These are phyloP conservation scores for Fusarium sp. DNA, from an alignment of 2,329 filamentous ascomycete species.

Conservation along the genomic window DNA sequence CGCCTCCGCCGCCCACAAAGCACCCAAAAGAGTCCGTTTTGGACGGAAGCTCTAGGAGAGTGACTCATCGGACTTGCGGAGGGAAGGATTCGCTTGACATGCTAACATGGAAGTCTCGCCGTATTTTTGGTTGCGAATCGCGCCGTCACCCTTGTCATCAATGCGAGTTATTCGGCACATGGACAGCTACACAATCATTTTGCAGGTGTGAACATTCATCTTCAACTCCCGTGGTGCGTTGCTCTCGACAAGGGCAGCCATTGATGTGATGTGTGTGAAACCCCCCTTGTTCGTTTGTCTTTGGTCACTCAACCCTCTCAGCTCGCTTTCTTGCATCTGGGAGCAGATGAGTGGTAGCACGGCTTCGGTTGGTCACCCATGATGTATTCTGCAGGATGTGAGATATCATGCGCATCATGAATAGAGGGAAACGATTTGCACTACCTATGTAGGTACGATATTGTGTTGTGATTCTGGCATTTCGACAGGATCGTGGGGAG, in stretches of 20 bases:
- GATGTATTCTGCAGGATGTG: slow-evolving; percentile 33
- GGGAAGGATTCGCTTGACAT: slow-evolving; percentile 23
- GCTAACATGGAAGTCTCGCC: slow-evolving; percentile 24
- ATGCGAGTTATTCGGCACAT: slow-evolving; percentile 46
- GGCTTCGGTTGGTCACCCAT: slow-evolving; percentile 27
- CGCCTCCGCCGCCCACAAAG: slow-evolving; percentile 39
- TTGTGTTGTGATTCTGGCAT: slow-evolving; percentile 12
- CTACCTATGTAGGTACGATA: slow-evolving; percentile 11
- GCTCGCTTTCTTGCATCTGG: slow-evolving; percentile 43
- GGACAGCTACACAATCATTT: slow-evolving; percentile 31
- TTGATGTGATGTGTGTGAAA: slow-evolving; percentile 13
- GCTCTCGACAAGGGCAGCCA: slow-evolving; percentile 22
- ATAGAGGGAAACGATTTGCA: slow-evolving; percentile 15
- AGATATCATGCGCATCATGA: slow-evolving; percentile 32
- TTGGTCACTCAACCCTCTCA: slow-evolving; percentile 32
- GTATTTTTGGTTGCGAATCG: slow-evolving; percentile 28
- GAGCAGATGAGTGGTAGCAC: slow-evolving; percentile 35
- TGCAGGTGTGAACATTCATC: slow-evolving; percentile 21
- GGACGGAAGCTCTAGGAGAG: slow-evolving; percentile 24
- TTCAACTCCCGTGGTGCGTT: slow-evolving; percentile 43
- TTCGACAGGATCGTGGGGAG: slow-evolving; percentile 15
- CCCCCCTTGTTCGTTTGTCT: slow-evolving; percentile 39
- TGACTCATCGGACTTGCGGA: slow-evolving; percentile 45
- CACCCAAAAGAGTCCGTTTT: slow-evolving; percentile 31
- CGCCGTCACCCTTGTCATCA: slow-evolving; percentile 29